A percentile compares a stretch with the other conserved stretches of the same genome.
Evolutionary conservation across 257 asterid genomes (phyloP).

Genomic region (Voacanga thouarsii): DNA sequence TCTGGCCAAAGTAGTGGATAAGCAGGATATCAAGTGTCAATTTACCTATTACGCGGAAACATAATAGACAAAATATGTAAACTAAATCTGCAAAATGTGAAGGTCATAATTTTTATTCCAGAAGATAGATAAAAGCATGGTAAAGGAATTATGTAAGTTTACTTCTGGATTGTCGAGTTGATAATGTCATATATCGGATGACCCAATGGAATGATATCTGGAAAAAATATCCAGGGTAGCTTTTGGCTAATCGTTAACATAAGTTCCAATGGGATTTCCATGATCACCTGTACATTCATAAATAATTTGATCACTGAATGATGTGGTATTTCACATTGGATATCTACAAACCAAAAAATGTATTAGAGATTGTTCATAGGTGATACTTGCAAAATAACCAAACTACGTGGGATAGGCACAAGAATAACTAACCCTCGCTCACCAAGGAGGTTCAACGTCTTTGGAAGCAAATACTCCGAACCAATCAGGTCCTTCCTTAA

Average conservation of each 20-base stretch:
- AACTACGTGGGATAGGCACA: background rate
- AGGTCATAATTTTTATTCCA: background rate
- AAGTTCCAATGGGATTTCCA: conserved; percentile 96
- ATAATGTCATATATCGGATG: conserved; percentile 95
- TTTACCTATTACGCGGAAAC: background rate
- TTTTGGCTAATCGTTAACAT: conserved; percentile 91
- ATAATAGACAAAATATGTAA: conserved; percentile 5
- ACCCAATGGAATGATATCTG: conserved; percentile 87
- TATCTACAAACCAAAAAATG: background rate
- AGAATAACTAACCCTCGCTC: conserved; percentile 65
- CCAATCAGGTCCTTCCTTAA: conserved; percentile 97
- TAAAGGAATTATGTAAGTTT: conserved; percentile 21
- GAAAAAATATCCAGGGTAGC: conserved; percentile 99
- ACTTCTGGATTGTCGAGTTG: conserved; percentile 95
- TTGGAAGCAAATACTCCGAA: conserved; percentile 95
- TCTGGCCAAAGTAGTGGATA: background rate
- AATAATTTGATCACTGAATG: conserved; percentile 6
- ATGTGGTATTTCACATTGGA: background rate
- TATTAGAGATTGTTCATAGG: background rate
- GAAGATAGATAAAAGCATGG: conserved; percentile 10
- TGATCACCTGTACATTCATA: conserved; percentile 64
- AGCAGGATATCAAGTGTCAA: background rate
- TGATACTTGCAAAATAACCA: background rate
- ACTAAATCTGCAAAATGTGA: background rate
- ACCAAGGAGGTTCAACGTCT: conserved; percentile 91